Conservation (phyloP, 768 basidiomycete genomes). For the Boletales sp. region DNA sequence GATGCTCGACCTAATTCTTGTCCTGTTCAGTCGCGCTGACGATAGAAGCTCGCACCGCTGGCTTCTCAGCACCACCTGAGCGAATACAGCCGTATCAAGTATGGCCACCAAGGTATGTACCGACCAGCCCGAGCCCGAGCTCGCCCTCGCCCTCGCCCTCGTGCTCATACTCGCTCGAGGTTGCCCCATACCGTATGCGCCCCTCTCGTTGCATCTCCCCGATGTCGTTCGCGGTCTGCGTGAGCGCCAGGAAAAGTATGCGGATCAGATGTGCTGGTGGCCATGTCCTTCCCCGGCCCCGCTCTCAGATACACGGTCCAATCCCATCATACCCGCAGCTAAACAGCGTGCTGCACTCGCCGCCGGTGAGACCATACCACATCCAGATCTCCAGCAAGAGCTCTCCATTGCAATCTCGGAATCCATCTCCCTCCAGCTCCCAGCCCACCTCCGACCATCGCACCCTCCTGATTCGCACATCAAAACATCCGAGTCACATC, state of each 20-base stretch:
- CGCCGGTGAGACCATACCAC: conserved; percentile 9
- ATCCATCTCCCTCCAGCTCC: conserved; percentile 21
- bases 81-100: conserved; percentile 68
- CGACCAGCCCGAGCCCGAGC: background rate
- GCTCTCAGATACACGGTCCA: background rate
- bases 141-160: background rate
- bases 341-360: conserved; percentile 24
- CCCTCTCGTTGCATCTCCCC: conserved; percentile 61
- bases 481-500: conserved; percentile 78
- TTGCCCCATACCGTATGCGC: conserved; percentile 53
- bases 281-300: conserved; percentile 23
- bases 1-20: background rate
- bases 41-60: conserved; percentile 45
- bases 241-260: conserved; percentile 43
- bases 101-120: conserved; percentile 42
- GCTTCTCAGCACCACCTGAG: conserved; percentile 75
- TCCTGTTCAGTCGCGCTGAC: background rate
- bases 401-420: conserved; percentile 54
- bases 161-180: conserved; percentile 35
- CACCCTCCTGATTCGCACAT: conserved; percentile 21
- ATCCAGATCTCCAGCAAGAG: conserved; percentile 42
- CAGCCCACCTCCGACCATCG: background rate
- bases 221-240: conserved; percentile 52
- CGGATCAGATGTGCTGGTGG: conserved; percentile 48
- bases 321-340: conserved; percentile 17